A percentile compares a stretch with the other conserved stretches of the same genome.
Evolutionary conservation across 2,329 filamentous ascomycete species (phyloP).

Genomic region (Penicillium sp.): DNA sequence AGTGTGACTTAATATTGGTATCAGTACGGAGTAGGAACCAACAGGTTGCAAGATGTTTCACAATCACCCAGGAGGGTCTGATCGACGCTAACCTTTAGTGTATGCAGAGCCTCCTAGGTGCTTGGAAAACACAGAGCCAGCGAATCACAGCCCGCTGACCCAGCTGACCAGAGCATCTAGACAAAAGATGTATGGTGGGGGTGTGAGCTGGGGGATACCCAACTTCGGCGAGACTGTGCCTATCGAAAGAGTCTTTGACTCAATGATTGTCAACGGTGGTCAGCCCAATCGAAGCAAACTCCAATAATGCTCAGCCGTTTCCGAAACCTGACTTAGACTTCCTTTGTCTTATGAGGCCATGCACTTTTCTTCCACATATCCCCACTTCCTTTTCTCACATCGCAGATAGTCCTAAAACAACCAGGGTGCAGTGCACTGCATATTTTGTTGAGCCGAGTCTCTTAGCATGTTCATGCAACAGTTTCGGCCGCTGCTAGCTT

Average conservation of each 20-base stretch:
- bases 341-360: conserved; percentile 3
- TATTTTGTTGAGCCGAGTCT: background rate
- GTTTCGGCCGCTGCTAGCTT: conserved; percentile 3
- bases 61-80: background rate
- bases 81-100: background rate
- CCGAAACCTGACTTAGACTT: background rate
- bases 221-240: background rate
- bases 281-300: background rate
- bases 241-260: background rate
- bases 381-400: background rate
- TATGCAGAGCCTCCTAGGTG: background rate
- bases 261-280: background rate
- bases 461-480: conserved; percentile 5
- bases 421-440: background rate
- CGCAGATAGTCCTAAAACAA: background rate
- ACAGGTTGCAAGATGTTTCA: background rate
- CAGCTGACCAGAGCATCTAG: background rate
- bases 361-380: background rate
- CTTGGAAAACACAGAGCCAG: background rate
- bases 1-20: background rate
- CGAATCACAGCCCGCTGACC: background rate
- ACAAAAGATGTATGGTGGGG: background rate
- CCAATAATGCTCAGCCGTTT: background rate
- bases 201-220: background rate
- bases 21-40: no score